Evolutionary conservation across 2,329 filamentous ascomycete species (phyloP), one percentile per base, ranked within the genome.

Genomic region (Aspergillus niger): DNA sequence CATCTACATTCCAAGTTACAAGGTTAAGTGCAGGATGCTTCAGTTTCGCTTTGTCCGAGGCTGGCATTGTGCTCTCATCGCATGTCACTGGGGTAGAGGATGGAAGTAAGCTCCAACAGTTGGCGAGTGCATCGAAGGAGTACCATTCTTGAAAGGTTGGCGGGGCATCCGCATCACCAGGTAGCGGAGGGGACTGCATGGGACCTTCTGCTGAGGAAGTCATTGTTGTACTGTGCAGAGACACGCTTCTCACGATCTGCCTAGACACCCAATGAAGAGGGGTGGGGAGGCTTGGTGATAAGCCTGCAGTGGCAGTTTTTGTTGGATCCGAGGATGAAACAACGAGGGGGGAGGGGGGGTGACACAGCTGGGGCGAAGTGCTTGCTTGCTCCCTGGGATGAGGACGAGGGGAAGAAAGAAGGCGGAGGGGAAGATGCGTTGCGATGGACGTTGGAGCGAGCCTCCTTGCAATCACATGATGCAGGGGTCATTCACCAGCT

Each of bases 1-100:
- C 64, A 51, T 76, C 69, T 24, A 76, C 61, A 62, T 77, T 77
- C 73, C 72, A 76, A 47, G 75, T 74, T 26, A 70, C 59, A 6
- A 76, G 58, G 30, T 60, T 64, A 4, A 69, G 51, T 81, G 54
- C 47, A 28, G 36, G 24, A 11, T n/a, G 3, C 41, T 49, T 4
- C 5, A 48, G 24, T 5, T 32, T 22, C 17, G 36, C 10, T 3
- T 30, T 24, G 49, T 43, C 50, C 28, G 55, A 17, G 47, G 39
- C 30, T 24, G 26, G 17, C 20, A 24, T 30, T 6, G 26, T 20
- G 41, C 28, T 22, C 53, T 24, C 28, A 55, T 44, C 51, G 36
- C 39, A 24, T 28, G 39, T 17, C 13, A n/a, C 17, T 8, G 39
- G 15, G 15, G 24, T 5, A 11, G 30, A 8, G 8, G 44, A 13